Conservation (phyloP, 345 rosid species). For the Linum lewisii region DNA sequence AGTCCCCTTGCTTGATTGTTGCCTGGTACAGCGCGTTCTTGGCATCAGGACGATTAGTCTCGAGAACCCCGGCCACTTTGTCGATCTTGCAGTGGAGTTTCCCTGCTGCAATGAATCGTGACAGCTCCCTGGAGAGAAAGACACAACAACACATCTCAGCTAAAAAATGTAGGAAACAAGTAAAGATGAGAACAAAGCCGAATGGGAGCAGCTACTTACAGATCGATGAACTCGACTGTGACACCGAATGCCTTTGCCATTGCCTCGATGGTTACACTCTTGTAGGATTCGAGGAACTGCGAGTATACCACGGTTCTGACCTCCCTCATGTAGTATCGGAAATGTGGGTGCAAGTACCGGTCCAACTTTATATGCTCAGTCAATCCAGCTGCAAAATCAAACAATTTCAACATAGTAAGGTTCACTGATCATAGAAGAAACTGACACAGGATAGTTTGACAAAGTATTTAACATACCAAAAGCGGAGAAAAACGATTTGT, state of each 20-base stretch:
- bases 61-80: no score
- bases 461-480: constrained; percentile 47
- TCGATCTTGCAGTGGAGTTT: no score
- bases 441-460: not conserved
- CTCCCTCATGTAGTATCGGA: constrained; percentile 98
- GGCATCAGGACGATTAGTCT: no score
- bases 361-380: constrained; percentile 83
- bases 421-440: not conserved
- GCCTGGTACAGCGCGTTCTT: no score
- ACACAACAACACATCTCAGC: not conserved
- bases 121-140: constrained; percentile 65
- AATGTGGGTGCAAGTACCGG: constrained; percentile 82
- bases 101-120: no score
- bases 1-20: no score
- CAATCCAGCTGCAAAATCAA: constrained; percentile 54
- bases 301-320: constrained; percentile 88
- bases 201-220: constrained; percentile 43
- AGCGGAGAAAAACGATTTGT: constrained; percentile 84
- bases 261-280: constrained; percentile 93
- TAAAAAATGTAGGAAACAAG: not conserved
- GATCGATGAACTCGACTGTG: constrained; percentile 78
- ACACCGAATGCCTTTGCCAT: constrained; percentile 99
- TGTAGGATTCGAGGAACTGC: constrained; percentile 91
- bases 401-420: not conserved
- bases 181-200: not conserved